Conservation (phyloP, 176 grass and related monocot species). For the Lolium multiflorum region DNA sequence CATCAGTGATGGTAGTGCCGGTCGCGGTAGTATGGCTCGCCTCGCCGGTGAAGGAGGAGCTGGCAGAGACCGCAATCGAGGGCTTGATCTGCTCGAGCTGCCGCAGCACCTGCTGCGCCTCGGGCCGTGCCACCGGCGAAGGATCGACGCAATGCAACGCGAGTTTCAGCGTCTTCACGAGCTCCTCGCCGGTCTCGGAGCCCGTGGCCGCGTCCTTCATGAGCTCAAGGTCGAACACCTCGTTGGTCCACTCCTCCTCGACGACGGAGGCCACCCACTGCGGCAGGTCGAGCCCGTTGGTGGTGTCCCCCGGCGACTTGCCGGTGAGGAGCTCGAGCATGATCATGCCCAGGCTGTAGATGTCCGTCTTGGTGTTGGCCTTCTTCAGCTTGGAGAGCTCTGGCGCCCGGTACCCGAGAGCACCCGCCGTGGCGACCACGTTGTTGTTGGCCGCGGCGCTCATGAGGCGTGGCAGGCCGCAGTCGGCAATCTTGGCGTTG, state of each 20-base stretch:
- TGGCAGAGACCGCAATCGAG: slow-evolving; percentile 48
- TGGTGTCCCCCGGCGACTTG: slow-evolving; percentile 80
- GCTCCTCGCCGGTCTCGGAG: slow-evolving; percentile 68
- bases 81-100: slow-evolving; percentile 96
- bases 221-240: slow-evolving; percentile 97
- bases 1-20: slow-evolving; percentile 49
- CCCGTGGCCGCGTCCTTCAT: slow-evolving; percentile 73
- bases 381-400: slow-evolving; percentile 97
- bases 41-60: slow-evolving; percentile 65
- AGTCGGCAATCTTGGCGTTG: slow-evolving; percentile 76
- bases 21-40: slow-evolving; percentile 56
- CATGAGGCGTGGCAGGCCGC: slow-evolving; percentile 87
- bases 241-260: slow-evolving; percentile 96
- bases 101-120: slow-evolving; percentile 71
- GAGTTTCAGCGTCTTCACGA: slow-evolving; percentile 85
- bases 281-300: slow-evolving; percentile 84
- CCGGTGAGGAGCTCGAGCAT: slow-evolving; percentile 95
- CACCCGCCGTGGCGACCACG: slow-evolving; percentile 69
- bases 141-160: slow-evolving; percentile 88
- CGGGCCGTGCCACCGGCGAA: slow-evolving; percentile 67
- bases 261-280: slow-evolving; percentile 96
- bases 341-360: slow-evolving; percentile 87
- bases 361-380: slow-evolving; percentile 91
- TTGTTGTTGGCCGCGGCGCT: slow-evolving; percentile 74
- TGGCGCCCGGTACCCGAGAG: slow-evolving; percentile 82